phyloP scores from a whole-genome alignment of 2,329 filamentous ascomycete species.

The Westerdykella ornata region DNA sequence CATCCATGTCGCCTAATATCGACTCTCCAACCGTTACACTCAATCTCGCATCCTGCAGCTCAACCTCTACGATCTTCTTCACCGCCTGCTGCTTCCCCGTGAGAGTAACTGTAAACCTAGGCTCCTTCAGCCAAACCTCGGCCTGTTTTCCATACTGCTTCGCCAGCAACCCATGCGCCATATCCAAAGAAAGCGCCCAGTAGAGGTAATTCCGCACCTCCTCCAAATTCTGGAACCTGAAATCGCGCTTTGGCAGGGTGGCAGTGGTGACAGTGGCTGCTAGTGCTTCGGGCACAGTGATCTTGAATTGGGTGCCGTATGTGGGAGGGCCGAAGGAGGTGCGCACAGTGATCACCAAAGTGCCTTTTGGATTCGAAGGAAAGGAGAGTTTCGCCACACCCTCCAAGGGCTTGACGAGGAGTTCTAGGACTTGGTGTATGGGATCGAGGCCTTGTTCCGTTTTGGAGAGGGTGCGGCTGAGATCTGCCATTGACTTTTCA shows the following conservation, averaged over 20 bases:
- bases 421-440: constrained; percentile 26
- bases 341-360: constrained; percentile 22
- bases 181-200: constrained; percentile 28
- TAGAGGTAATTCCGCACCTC: constrained; percentile 30
- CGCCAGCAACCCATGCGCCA: constrained; percentile 25
- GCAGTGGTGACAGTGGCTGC: constrained; percentile 24
- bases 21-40: not conserved
- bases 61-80: not conserved
- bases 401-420: constrained; percentile 25
- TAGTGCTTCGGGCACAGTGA: constrained; percentile 27
- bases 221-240: constrained; percentile 23
- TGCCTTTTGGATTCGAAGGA: constrained; percentile 13
- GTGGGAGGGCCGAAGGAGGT: constrained; percentile 30
- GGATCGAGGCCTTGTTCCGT: constrained; percentile 25
- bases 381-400: constrained; percentile 24
- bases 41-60: not conserved
- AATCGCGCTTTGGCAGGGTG: constrained; percentile 16
- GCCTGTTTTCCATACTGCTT: constrained; percentile 17
- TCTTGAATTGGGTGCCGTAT: constrained; percentile 31
- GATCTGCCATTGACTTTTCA: constrained; percentile 23
- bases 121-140: not conserved
- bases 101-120: not conserved
- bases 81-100: not conserved
- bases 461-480: constrained; percentile 24
- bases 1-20: not conserved